Conservation (phyloP, 208 protist genomes). For the Crithidia thermophila region DNA sequence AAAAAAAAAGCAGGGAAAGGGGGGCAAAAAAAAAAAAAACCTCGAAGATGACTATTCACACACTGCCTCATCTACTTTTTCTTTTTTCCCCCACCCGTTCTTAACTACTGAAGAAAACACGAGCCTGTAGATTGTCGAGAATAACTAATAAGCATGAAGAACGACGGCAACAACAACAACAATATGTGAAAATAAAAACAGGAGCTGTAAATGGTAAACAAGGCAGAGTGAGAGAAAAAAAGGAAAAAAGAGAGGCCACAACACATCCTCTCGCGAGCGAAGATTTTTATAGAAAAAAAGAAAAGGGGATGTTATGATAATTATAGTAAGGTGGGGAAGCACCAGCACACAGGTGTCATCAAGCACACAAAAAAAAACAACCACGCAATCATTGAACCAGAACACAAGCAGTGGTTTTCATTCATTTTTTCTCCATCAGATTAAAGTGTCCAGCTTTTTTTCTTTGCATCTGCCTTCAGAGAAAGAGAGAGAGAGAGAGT, state of each 20-base stretch:
- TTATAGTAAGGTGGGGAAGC: background rate
- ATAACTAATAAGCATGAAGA: no score
- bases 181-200: slow-evolving; percentile 1
- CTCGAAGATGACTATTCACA: background rate
- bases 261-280: background rate
- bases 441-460: no score
- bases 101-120: background rate
- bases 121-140: background rate
- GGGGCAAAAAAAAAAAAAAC: background rate
- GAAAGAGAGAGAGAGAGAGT: background rate
- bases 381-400: background rate
- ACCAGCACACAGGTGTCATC: background rate
- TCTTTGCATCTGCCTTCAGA: no score
- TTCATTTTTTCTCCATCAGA: no score
- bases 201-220: no score
- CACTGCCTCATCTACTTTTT: background rate
- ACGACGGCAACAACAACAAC: background rate
- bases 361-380: background rate
- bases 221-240: slow-evolving; percentile 4
- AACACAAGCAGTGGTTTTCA: background rate
- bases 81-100: background rate
- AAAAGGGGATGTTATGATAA: background rate
- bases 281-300: background rate
- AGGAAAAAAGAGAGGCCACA: background rate
- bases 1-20: background rate